These are phyloP conservation scores for Yarrowia bubula DNA, from an alignment of 805 yeast species.

Conservation along the genomic window DNA sequence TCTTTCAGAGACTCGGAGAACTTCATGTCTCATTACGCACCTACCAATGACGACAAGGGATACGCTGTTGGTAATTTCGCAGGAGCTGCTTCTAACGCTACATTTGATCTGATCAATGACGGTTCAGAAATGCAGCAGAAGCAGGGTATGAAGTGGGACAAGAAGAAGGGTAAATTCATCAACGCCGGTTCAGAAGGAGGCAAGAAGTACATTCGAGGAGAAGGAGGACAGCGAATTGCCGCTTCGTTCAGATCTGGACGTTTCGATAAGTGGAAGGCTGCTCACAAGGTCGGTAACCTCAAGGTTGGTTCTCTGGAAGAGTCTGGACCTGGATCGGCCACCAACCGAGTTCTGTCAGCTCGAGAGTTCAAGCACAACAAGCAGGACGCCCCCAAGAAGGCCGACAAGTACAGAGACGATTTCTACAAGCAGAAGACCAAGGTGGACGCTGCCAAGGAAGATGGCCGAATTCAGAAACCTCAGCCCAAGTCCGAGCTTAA, in stretches of 20 bases:
- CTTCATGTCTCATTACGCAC: slow-evolving; percentile 85
- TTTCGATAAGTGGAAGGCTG: slow-evolving; percentile 86
- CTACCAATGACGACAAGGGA: slow-evolving; percentile 78
- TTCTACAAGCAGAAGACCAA: slow-evolving; percentile 77
- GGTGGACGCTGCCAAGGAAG: slow-evolving; percentile 73
- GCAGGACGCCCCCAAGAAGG: slow-evolving; percentile 76
- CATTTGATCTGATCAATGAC: slow-evolving; percentile 78
- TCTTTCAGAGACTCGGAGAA: slow-evolving; percentile 72
- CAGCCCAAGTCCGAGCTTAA: slow-evolving; percentile 50
- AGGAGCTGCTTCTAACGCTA: slow-evolving; percentile 77
- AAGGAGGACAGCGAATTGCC: slow-evolving; percentile 87
- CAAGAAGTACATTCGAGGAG: slow-evolving; percentile 83
- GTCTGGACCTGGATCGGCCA: slow-evolving; percentile 37
- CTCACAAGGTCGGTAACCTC: slow-evolving; percentile 51
- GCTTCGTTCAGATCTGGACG: slow-evolving; percentile 89
- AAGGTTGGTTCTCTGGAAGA: slow-evolving; percentile 57
- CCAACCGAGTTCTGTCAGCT: slow-evolving; percentile 35
- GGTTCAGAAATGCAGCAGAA: slow-evolving; percentile 67
- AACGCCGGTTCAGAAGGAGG: slow-evolving; percentile 72
- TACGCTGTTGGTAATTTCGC: slow-evolving; percentile 56
- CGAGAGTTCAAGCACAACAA: slow-evolving; percentile 66
- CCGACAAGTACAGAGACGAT: slow-evolving; percentile 90
- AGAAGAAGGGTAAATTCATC: slow-evolving; percentile 84
- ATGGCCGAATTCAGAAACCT: slow-evolving; percentile 46
- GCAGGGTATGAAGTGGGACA: slow-evolving; percentile 84